Conservation (phyloP, 2,329 filamentous ascomycete genomes). For the Ceratocystis diversiconidia region DNA sequence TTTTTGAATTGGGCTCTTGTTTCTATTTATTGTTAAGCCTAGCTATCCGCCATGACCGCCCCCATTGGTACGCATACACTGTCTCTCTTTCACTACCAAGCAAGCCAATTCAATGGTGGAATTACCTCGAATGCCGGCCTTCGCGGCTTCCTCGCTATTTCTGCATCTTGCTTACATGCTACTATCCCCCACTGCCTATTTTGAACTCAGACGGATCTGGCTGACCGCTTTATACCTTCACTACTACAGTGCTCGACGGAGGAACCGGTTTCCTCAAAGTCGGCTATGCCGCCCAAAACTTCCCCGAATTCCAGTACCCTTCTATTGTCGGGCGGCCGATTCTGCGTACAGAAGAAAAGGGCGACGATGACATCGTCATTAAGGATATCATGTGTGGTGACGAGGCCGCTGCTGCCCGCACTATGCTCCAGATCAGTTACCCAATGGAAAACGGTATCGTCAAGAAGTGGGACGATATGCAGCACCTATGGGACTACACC, state of each 20-base stretch:
- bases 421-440: conserved; percentile 97
- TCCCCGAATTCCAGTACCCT: conserved; percentile 95
- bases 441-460: conserved; percentile 99
- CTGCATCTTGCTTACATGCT: neutral
- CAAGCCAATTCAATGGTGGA: neutral
- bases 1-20: neutral
- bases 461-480: conserved; percentile 99
- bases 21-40: neutral
- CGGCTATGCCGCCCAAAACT: conserved; percentile 98
- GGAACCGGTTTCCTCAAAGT: conserved; percentile 99
- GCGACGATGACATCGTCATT: conserved; percentile 47
- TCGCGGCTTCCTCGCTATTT: neutral
- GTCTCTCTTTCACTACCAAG: neutral
- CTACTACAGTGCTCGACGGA: conserved; percentile 77
- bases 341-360: conserved; percentile 82
- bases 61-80: conserved; percentile 10
- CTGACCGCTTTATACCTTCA: conserved; percentile 16
- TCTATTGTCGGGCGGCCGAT: conserved; percentile 97
- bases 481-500: conserved; percentile 98
- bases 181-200: neutral
- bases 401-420: conserved; percentile 87
- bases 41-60: conserved; percentile 9
- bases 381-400: conserved; percentile 99
- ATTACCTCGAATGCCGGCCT: neutral
- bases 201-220: conserved; percentile 10